Conservation (phyloP, 768 basidiomycete genomes). For the Tricholoma saponaceum region DNA sequence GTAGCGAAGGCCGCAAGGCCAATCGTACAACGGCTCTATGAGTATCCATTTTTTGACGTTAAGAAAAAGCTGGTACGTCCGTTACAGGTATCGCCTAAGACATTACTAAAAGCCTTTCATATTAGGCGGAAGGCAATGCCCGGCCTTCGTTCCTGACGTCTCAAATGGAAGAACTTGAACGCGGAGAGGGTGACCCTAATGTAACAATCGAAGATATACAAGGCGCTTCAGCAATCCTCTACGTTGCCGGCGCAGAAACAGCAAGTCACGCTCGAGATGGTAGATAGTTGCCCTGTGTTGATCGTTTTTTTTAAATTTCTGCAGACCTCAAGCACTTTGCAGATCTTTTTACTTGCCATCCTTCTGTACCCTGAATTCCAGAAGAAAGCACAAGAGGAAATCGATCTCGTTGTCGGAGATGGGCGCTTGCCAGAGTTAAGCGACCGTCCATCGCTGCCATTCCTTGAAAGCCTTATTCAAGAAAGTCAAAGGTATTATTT, state of each 20-base stretch:
- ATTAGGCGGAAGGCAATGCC: conserved; percentile 10
- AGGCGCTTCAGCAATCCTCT: conserved; percentile 6
- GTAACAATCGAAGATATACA: conserved; percentile 8
- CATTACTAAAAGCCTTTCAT: background rate
- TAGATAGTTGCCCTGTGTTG: background rate
- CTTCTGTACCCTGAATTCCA: conserved; percentile 31
- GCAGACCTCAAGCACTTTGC: conserved; percentile 27
- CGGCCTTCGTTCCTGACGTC: conserved; percentile 6
- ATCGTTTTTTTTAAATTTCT: background rate
- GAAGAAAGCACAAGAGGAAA: conserved; percentile 34
- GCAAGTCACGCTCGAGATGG: conserved; percentile 2
- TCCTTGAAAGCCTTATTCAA: conserved; percentile 29
- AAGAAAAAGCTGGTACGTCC: conserved; percentile 12
- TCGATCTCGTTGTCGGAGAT: conserved; percentile 33
- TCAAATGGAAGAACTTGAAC: conserved; percentile 7
- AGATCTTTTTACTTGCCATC: conserved; percentile 36
- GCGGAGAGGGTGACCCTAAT: conserved; percentile 1
- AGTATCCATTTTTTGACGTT: conserved; percentile 10
- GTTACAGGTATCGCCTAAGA: background rate
- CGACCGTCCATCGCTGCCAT: conserved; percentile 29
- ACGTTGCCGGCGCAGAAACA: conserved; percentile 14
- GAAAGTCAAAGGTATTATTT: conserved; percentile 18
- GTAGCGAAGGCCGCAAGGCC: conserved; percentile 6
- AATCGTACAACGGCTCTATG: conserved; percentile 5
- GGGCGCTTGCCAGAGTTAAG: conserved; percentile 32